These are phyloP conservation scores for Leccinum obscurum DNA, from an alignment of 768 basidiomycete species.

Conservation along the genomic window DNA sequence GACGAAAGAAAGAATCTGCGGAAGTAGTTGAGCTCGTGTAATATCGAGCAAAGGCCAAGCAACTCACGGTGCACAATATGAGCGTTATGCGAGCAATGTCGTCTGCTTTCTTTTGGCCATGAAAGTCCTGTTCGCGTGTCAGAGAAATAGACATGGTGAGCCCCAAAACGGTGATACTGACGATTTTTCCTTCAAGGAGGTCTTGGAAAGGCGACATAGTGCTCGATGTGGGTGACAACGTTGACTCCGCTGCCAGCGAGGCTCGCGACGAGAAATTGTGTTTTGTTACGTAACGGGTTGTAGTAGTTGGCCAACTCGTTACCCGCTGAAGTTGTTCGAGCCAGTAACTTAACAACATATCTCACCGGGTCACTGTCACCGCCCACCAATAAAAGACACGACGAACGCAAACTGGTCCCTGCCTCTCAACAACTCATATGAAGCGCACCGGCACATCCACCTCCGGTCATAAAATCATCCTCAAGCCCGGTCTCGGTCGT, in stretches of 20 bases:
- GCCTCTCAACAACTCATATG: slow-evolving; percentile 12
- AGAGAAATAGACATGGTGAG: neutral
- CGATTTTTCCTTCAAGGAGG: slow-evolving; percentile 34
- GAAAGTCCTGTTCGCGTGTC: slow-evolving; percentile 29
- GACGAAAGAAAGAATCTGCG: slow-evolving; percentile 32
- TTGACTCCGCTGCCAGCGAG: neutral
- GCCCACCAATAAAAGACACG: neutral
- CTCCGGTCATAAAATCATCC: slow-evolving; percentile 39
- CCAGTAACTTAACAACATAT: neutral
- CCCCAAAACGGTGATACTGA: slow-evolving; percentile 6
- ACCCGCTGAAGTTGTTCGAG: neutral
- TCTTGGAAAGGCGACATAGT: slow-evolving; percentile 28
- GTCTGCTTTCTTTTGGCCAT: slow-evolving; percentile 32
- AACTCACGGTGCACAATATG: slow-evolving; percentile 27
- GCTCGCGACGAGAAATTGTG: no score
- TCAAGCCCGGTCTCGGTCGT: slow-evolving; percentile 38
- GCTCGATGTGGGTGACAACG: slow-evolving; percentile 4
- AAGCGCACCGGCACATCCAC: slow-evolving; percentile 25
- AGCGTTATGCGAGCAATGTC: slow-evolving; percentile 24
- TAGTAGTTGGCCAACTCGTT: neutral
- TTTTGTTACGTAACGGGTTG: slow-evolving; percentile 19
- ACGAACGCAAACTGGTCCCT: neutral
- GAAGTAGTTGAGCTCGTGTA: neutral
- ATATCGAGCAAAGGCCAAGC: neutral
- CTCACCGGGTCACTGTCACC: neutral